phyloP scores from a whole-genome alignment of 768 basidiomycete species.

The Astraeus odoratus region DNA sequence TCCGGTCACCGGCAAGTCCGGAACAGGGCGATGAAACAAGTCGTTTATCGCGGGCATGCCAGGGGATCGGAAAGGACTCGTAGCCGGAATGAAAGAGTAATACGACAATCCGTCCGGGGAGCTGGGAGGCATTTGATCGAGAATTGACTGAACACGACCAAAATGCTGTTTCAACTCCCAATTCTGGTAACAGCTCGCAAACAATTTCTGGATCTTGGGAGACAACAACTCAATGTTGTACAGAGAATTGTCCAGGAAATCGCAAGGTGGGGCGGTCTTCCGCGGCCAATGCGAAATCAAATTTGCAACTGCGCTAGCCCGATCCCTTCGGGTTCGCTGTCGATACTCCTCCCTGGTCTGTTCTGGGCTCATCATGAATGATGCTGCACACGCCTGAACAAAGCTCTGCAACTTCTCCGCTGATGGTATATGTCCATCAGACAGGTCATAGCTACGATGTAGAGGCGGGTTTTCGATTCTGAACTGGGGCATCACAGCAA shows the following conservation, averaged over 20 bases:
- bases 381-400: neutral
- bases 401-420: neutral
- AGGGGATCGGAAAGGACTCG: neutral
- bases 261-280: conserved; percentile 1
- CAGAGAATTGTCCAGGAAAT: neutral
- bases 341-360: neutral
- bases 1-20: neutral
- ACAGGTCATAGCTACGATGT: conserved; percentile 6
- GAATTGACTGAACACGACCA: conserved; percentile 2
- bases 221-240: conserved; percentile 7
- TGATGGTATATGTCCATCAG: conserved; percentile 6
- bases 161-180: conserved; percentile 12
- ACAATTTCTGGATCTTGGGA: neutral
- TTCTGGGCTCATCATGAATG: conserved; percentile 15
- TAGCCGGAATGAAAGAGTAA: neutral
- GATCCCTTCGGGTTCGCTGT: neutral
- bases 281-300: neutral
- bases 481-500: conserved; percentile 11
- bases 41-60: neutral
- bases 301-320: neutral
- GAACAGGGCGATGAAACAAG: neutral
- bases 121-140: neutral
- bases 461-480: neutral
- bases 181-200: conserved; percentile 13
- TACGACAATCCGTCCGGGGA: neutral